phyloP scores from a whole-genome alignment of 2,329 filamentous ascomycete genomes.

The Hypoxylon sp. region DNA sequence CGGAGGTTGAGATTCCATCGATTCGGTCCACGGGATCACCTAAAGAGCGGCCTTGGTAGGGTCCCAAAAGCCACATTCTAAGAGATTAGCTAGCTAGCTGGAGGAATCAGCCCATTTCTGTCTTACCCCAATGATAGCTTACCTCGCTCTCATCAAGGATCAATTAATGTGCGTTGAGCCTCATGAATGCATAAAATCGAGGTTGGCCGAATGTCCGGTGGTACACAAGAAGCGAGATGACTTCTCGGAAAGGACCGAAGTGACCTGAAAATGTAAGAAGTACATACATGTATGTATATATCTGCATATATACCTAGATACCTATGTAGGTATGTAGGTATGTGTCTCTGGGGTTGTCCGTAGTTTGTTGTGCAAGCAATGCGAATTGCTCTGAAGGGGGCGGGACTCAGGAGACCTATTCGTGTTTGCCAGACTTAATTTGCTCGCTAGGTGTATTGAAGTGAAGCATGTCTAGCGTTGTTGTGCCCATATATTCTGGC shows the following conservation, averaged over 20 bases:
- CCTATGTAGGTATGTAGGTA: neutral
- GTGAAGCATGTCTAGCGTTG: slow-evolving; percentile 10
- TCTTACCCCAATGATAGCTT: slow-evolving; percentile 17
- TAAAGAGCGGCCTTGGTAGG: slow-evolving; percentile 6
- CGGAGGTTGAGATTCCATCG: slow-evolving; percentile 16
- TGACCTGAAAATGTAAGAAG: neutral
- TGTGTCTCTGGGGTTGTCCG: slow-evolving; percentile 10
- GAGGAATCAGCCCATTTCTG: slow-evolving; percentile 15
- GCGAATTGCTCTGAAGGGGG: neutral
- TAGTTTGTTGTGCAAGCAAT: slow-evolving; percentile 21
- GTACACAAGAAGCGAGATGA: slow-evolving; percentile 12
- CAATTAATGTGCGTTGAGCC: slow-evolving; percentile 22
- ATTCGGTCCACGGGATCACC: slow-evolving; percentile 24
- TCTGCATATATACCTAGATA: too few species aligned
- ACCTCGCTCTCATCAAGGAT: slow-evolving; percentile 6
- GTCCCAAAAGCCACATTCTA: slow-evolving; percentile 9
- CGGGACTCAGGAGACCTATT: slow-evolving; percentile 5
- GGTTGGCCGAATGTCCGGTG: slow-evolving; percentile 18
- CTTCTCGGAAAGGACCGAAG: slow-evolving; percentile 20
- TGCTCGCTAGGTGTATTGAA: slow-evolving; percentile 24
- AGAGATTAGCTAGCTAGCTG: neutral
- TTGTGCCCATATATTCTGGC: slow-evolving; percentile 14
- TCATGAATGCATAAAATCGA: slow-evolving; percentile 18
- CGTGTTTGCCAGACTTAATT: slow-evolving; percentile 29
- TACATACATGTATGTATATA: neutral